A percentile compares a stretch with the other conserved stretches of the same genome.
Evolutionary conservation across 2,329 filamentous ascomycete genomes (phyloP).

Genomic region (Rasamsonia emersonii): DNA sequence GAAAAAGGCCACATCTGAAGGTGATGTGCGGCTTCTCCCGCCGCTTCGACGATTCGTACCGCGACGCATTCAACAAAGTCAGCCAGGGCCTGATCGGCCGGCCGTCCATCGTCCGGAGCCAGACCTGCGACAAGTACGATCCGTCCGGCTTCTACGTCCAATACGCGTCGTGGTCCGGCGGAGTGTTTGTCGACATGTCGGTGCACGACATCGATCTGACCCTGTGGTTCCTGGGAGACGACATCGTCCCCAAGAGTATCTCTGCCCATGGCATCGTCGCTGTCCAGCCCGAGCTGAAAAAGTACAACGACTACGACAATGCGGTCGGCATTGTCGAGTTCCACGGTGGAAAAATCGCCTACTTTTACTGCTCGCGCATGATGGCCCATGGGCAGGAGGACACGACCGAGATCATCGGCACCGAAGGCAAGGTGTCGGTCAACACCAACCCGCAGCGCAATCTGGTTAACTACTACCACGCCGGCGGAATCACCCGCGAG

Average conservation of each 20-base stretch:
- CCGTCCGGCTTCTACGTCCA: conserved; percentile 59
- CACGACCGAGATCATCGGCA: conserved; percentile 59
- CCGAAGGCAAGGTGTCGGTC: conserved; percentile 53
- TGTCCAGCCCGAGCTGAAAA: conserved; percentile 48
- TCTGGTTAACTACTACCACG: conserved; percentile 48
- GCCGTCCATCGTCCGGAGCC: conserved; percentile 53
- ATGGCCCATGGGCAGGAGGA: conserved; percentile 62
- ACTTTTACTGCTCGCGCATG: conserved; percentile 57
- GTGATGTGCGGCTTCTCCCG: conserved; percentile 60
- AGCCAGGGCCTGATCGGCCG: conserved; percentile 49
- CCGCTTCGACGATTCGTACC: conserved; percentile 59
- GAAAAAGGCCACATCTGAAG: conserved; percentile 50
- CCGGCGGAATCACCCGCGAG: conserved; percentile 48
- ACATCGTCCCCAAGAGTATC: conserved; percentile 47
- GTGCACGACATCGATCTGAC: conserved; percentile 63
- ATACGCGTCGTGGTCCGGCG: conserved; percentile 57
- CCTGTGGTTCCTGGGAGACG: conserved; percentile 54
- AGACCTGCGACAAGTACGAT: conserved; percentile 60
- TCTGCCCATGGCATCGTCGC: conserved; percentile 51
- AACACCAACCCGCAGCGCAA: conserved; percentile 51
- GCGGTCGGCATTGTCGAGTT: conserved; percentile 59
- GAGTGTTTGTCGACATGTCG: conserved; percentile 63
- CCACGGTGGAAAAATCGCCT: conserved; percentile 53
- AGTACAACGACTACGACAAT: conserved; percentile 55
- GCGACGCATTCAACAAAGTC: conserved; percentile 49